A percentile compares a stretch with the other conserved stretches of the same genome.
Conservation (phyloP, 768 basidiomycete species). For the Tulasnella sp. region DNA sequence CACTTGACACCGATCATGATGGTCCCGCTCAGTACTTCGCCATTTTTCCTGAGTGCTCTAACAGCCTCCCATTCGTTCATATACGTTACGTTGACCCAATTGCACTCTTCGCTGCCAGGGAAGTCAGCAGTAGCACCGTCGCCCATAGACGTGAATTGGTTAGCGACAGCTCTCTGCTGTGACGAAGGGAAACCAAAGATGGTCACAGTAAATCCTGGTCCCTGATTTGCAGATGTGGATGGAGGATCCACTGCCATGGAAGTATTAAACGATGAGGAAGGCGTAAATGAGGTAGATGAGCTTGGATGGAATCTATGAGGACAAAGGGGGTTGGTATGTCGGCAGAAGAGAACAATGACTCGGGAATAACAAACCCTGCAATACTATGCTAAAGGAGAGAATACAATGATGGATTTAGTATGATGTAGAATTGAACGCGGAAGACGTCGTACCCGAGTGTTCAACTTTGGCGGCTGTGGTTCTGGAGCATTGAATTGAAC, state of each 20-base stretch:
- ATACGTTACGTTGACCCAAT: conserved; percentile 75
- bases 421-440: too few relatives aligned
- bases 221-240: conserved; percentile 22
- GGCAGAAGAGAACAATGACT: too few relatives aligned
- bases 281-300: too few relatives aligned
- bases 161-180: conserved; percentile 41
- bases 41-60: conserved; percentile 69
- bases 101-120: conserved; percentile 52
- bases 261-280: too few relatives aligned
- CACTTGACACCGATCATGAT: conserved; percentile 83
- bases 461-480: too few relatives aligned
- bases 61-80: conserved; percentile 56
- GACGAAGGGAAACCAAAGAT: conserved; percentile 85
- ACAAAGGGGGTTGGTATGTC: too few relatives aligned
- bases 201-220: conserved; percentile 39
- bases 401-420: too few relatives aligned
- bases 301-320: conserved; percentile 7
- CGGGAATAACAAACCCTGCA: too few relatives aligned
- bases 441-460: conserved; percentile 20
- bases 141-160: conserved; percentile 34
- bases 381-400: too few relatives aligned
- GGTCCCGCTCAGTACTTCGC: conserved; percentile 46
- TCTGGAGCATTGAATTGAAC: conserved; percentile 26
- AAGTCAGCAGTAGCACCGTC: conserved; percentile 54
- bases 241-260: too few relatives aligned